Percentiles rank a stretch among this genome's conserved stretches.
Evolutionary conservation across 148 eudicot genomes (phyloP).

Genomic region (Vaccinium macrocarpon): DNA sequence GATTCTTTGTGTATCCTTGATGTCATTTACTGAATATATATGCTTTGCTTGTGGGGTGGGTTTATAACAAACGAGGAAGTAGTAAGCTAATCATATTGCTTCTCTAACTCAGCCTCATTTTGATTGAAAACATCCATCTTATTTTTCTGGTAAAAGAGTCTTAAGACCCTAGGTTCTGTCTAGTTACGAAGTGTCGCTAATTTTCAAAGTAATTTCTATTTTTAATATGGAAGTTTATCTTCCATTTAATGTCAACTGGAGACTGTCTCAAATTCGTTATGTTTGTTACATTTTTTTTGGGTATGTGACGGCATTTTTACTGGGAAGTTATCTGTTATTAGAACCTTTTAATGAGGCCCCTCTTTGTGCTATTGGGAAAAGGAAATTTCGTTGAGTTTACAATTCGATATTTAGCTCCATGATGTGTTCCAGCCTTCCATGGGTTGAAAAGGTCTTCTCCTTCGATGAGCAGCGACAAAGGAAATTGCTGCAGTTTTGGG

Average conservation of each 20-base stretch:
- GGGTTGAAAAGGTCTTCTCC: neutral
- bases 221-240: neutral
- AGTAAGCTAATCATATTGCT: neutral
- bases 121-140: neutral
- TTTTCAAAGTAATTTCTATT: neutral
- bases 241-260: neutral
- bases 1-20: neutral
- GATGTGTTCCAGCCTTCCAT: neutral
- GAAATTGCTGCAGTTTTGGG: neutral
- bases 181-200: neutral
- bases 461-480: neutral
- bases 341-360: neutral
- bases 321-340: neutral
- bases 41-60: neutral
- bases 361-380: neutral
- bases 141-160: neutral
- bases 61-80: neutral
- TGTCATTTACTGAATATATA: neutral
- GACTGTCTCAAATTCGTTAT: neutral
- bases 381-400: neutral
- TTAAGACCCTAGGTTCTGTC: neutral
- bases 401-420: neutral
- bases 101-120: slow-evolving; percentile 1
- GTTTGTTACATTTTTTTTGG: neutral
- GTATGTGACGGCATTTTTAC: neutral